These are phyloP conservation scores for Simmondsia chinensis DNA, from an alignment of 148 eudicot genomes.

Conservation along the genomic window DNA sequence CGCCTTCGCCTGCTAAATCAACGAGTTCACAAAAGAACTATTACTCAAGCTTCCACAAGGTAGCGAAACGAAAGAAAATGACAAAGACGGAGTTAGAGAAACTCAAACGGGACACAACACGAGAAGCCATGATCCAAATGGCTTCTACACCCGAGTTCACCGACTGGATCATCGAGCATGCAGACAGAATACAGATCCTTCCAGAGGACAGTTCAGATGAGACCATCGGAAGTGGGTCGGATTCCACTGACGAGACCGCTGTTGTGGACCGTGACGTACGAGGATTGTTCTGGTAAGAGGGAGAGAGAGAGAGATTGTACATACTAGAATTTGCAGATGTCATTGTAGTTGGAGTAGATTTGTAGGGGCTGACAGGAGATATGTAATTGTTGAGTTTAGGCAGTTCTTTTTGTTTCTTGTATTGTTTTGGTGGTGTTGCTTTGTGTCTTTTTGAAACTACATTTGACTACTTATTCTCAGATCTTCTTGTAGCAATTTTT, in stretches of 20 bases:
- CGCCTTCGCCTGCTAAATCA: slow-evolving; percentile 21
- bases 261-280: slow-evolving; percentile 19
- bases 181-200: slow-evolving; percentile 46
- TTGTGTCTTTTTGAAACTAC: too few species aligned
- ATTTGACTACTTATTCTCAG: too few species aligned
- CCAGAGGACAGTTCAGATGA: slow-evolving; percentile 45
- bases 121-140: slow-evolving; percentile 42
- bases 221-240: slow-evolving; percentile 51
- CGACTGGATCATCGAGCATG: slow-evolving; percentile 56
- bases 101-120: slow-evolving; percentile 54
- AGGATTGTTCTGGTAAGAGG: too few species aligned
- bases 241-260: slow-evolving; percentile 47
- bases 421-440: too few species aligned
- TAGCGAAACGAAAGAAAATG: slow-evolving; percentile 55
- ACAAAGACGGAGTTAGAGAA: slow-evolving; percentile 59
- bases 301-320: too few species aligned
- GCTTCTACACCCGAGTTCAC: slow-evolving; percentile 67
- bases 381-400: too few species aligned
- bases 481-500: too few species aligned
- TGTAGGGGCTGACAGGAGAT: too few species aligned
- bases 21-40: slow-evolving; percentile 18
- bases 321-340: too few species aligned
- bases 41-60: slow-evolving; percentile 64
- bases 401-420: too few species aligned
- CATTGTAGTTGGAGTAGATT: too few species aligned